Conservation (phyloP, 2,329 filamentous ascomycete species). For the Diaporthe capsici region DNA sequence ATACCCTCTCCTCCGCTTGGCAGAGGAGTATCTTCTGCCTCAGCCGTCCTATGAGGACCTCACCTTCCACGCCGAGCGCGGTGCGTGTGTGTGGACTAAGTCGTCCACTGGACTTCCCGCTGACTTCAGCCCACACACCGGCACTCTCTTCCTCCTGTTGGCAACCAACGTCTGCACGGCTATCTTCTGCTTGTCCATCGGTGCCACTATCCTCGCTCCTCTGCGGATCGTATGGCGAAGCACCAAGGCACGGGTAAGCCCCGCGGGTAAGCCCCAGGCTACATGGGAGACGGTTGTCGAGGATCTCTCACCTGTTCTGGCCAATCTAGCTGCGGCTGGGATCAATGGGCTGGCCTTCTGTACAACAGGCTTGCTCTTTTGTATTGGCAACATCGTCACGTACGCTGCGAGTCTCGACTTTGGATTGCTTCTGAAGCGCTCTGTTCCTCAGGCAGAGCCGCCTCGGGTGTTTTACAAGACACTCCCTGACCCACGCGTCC, state of each 20-base stretch:
- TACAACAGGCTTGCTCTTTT: not conserved
- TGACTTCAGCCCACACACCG: not conserved
- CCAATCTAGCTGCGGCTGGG: not conserved
- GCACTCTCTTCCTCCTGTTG: not conserved
- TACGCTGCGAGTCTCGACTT: not conserved
- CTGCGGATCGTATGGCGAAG: not conserved
- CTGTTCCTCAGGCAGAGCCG: not conserved
- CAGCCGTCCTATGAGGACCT: not conserved
- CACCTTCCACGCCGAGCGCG: not conserved
- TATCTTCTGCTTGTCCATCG: not conserved
- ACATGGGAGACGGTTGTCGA: not conserved
- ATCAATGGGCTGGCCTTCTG: not conserved
- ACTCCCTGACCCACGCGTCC: not conserved
- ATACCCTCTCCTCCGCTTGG: not conserved
- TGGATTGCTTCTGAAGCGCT: not conserved
- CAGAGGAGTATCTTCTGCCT: not conserved
- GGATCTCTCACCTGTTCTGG: not conserved
- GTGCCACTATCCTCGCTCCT: not conserved
- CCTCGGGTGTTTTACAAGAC: no score
- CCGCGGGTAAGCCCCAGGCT: not conserved
- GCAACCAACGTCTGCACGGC: not conserved
- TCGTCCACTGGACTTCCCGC: not conserved
- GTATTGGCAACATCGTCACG: not conserved
- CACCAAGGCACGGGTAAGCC: not conserved
- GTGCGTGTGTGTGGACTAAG: not conserved